Base-by-base conservation (phyloP, 257 asterid species). In the Thymus mandschuricus region DNA sequence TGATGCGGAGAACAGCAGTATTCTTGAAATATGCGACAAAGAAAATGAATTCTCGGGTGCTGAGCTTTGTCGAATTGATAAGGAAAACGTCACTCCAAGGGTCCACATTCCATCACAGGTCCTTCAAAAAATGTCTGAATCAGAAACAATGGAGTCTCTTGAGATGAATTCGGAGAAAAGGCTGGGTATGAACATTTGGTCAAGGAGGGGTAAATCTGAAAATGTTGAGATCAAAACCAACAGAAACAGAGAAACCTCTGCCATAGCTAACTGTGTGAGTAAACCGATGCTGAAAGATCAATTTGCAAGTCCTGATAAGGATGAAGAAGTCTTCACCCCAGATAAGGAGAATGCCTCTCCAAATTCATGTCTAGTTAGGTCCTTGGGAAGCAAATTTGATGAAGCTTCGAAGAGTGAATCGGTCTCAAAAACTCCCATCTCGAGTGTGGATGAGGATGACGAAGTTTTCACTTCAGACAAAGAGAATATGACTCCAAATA, bases 121-220 rank as follows among this genome's bases (percentile, higher is more conserved):
- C 68, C 70, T 69, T 66, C 78, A 61, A 50, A 55, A 59, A 28
- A 60, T 51, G n/a, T 41, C 82, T 72, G 76, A 66, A 68, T 13
- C 34, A 52, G 84, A 82, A 63, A 80, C 43, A 70, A 34, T 31
- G 35, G 85, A 76, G 61, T 66, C 40, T 68, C 58, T 82, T 27
- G 81, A 34, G 77, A 68, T 75, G 71, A 75, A 67, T 40, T 78
- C 84, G 4, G 80, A 61, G 76, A 68, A 74, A 72, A 68, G 56
- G 65, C 57, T 86, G 49, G 79, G 72, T 71, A 54, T 54, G 73
- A 89, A 84, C 78, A 88, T 87, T 75, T 89, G 96, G 90, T 81
- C 86, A 12, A 85, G 96, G 77, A 88, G 92, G 75, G 96, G 95
- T 64, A 89, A 86, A 76, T 60, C 75, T 21, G 82, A 78, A 10